A percentile compares a stretch with the other conserved stretches of the same genome.
These are phyloP conservation scores for Colletotrichum lentis DNA, from an alignment of 2,329 filamentous ascomycete species.

Conservation along the genomic window DNA sequence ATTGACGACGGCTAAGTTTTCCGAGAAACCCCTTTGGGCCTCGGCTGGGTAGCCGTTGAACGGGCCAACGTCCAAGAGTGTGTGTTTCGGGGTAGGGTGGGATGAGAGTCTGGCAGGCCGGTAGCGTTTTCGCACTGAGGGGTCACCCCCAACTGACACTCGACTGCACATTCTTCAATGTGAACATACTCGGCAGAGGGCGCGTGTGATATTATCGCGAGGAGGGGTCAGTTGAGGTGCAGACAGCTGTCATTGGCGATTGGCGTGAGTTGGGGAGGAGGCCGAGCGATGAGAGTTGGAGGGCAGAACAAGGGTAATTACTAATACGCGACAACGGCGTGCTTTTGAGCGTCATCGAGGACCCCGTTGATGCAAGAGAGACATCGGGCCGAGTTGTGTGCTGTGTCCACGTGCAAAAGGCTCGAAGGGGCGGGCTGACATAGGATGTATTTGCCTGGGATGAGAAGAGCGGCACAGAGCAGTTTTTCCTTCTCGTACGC, in stretches of 20 bases:
- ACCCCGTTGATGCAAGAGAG: neutral
- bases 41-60: conserved; percentile 1
- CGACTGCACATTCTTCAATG: no score
- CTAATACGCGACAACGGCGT: conserved; percentile 16
- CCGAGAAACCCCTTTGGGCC: conserved; percentile 13
- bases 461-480: neutral
- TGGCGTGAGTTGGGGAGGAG: conserved; percentile 24
- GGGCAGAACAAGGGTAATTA: neutral
- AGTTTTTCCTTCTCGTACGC: neutral
- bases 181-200: no score
- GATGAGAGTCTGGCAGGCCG: neutral
- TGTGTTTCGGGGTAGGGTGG: neutral
- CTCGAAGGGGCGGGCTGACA: neutral
- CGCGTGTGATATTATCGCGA: no score
- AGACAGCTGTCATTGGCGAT: neutral
- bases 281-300: conserved; percentile 12
- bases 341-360: conserved; percentile 1
- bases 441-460: neutral
- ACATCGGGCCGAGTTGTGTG: conserved; percentile 4
- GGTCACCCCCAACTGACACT: no score
- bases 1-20: neutral
- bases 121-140: no score
- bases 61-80: neutral
- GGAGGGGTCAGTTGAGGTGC: neutral
- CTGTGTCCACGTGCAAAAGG: neutral